phyloP scores from a whole-genome alignment of 306 rosid species.

The Vicia faba region DNA sequence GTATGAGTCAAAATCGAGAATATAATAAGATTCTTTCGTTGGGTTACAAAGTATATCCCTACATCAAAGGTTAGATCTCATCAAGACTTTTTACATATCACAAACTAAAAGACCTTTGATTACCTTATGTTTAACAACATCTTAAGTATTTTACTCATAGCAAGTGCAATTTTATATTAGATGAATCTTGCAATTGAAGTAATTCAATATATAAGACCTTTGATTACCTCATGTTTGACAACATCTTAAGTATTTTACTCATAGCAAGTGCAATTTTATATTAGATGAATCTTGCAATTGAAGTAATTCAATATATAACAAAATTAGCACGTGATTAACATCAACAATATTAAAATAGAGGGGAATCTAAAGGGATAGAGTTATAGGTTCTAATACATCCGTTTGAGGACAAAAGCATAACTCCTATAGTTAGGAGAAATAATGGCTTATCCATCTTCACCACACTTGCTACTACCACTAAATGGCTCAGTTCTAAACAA shows the following conservation, averaged over 20 bases:
- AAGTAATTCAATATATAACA: conserved; percentile 32
- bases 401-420: conserved; percentile 41
- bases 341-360: conserved; percentile 2
- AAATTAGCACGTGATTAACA: conserved; percentile 26
- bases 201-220: conserved; percentile 37
- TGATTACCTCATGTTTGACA: too few relatives aligned
- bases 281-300: background rate
- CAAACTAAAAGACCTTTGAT: too few relatives aligned
- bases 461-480: conserved; percentile 14
- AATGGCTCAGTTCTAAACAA: conserved; percentile 38
- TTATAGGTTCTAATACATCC: conserved; percentile 31
- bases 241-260: too few relatives aligned
- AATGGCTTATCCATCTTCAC: conserved; percentile 40
- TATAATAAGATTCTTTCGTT: too few relatives aligned
- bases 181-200: background rate
- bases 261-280: background rate
- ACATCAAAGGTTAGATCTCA: too few relatives aligned
- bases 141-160: too few relatives aligned
- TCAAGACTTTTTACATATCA: too few relatives aligned
- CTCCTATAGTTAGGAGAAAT: conserved; percentile 25
- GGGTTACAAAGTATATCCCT: too few relatives aligned
- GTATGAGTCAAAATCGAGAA: too few relatives aligned
- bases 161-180: background rate
- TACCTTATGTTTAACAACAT: too few relatives aligned
- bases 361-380: conserved; percentile 16